Base-by-base conservation (phyloP, 2,329 filamentous ascomycete species). In the Ramularia endophylla region DNA sequence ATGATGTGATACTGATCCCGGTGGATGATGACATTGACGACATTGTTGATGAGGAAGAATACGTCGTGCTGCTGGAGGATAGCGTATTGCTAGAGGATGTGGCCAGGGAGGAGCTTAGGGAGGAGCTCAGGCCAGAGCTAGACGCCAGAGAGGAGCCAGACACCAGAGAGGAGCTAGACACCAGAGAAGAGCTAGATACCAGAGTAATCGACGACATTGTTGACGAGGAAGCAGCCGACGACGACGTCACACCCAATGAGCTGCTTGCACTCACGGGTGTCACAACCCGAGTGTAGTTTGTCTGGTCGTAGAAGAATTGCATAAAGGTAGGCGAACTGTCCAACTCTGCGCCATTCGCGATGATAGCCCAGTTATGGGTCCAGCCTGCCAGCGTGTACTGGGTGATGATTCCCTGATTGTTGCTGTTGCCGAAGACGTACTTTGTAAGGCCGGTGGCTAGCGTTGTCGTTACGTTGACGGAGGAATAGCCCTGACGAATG, bases 301-400 rank as follows among this genome's bases (percentile, higher is more conserved):
- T 52, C 39, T 45, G 58, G 11, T 51, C 41, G 40, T 59, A 58
- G 41, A 59, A 58, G 38, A 55, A 59, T 15, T 56, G 40, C 53
- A 60, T 58, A 18, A 56, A 48, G 16, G 52, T 36, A 2, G 54
- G 55, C n/a, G 53, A 44, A 4, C 50, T 45, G 31, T 57, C 46
- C n/a, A 60, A 48, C 1, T 48, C 50, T 5, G 54, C 50, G 6
- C 22, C 22, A 11, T 36, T 46, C 18, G 40, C 35, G 20, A 36
- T 36, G 13, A 27, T 35, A 8, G 40, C 39, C 57, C 60, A 68
- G 19, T 58, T 51, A 42, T 67, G 65, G 5, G 44, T 44, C 41
- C 65, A 43, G 13, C 62, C 61, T 5, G 41, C 54, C 27, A 63
- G 55, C 13, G 51, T 58, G 48, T 65, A 65, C 30, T 67, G 64